Base-by-base conservation (phyloP, 345 rosid genomes). In the Balakata baccata region DNA sequence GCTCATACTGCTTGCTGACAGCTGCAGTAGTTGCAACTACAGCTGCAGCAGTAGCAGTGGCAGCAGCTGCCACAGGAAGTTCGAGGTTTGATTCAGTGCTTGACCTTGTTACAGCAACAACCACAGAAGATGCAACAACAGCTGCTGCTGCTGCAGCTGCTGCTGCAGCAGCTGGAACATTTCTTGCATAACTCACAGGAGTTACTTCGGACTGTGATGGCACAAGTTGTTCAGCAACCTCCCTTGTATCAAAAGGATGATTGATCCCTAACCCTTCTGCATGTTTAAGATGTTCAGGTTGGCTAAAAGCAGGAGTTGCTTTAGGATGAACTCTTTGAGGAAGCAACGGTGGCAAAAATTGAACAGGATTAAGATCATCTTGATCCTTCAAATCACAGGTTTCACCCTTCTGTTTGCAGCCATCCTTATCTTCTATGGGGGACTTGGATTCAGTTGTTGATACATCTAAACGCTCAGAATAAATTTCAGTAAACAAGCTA, bases 91-190 rank as follows among this genome's bases (percentile, higher is more conserved):
- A 73, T 69, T 90, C 92, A 0, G 80, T 53, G 79, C 80, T 78
- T 25, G 97, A 86, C 86, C 89, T 93, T 76, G 89, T 83, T 13
- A 86, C 93, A 78, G 97, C 94, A 83, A 82, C 98, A 71, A 94
- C 97, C 98, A 94, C 89, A 61, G 97, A 89, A 71, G 98, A 94
- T 49, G 97, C 98, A 83, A 90, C 90, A 82, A 85, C 98, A 80
- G 97, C 98, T 45, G 97, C 97, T 18, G 97, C 97, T 18, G 97
- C 97, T 0, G 97, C 97, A 0, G 89, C 96, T 0, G 90, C 94
- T 0, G 92, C 90, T 9, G 92, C 92, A 46, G 92, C 92, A 64
- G 87, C 98, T 49, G 97, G 97, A 60, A 91, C 96, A 51, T 87
- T 88, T 76, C 74, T 87, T 54, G 84, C 81, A 79, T 85, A 83